Evolutionary conservation across 495 filamentous ascomycete genomes (phyloP).

Genomic region (Lasiosphaeria miniovina): DNA sequence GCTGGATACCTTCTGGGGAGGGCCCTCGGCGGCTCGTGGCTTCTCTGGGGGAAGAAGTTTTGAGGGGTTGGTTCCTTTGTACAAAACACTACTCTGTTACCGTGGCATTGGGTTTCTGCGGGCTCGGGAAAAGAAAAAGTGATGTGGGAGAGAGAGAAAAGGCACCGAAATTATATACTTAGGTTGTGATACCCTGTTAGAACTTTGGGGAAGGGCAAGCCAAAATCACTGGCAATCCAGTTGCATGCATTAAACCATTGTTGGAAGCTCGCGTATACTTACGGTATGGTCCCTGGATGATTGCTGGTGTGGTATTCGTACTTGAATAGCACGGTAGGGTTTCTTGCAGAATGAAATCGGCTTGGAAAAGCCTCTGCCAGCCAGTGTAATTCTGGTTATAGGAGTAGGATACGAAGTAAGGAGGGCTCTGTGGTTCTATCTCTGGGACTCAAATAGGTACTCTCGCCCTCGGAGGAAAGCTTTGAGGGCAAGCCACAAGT

Average conservation of each 20-base stretch:
- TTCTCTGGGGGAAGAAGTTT: slow-evolving; percentile 38
- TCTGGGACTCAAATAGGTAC: too few species aligned
- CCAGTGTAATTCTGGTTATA: too few species aligned
- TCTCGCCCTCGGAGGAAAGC: too few species aligned
- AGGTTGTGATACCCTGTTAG: slow-evolving; percentile 10
- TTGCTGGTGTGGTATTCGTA: too few species aligned
- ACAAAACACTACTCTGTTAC: background rate
- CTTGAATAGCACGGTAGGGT: too few species aligned
- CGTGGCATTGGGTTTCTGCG: slow-evolving; percentile 11
- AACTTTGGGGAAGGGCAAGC: background rate
- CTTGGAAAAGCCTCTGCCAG: too few species aligned
- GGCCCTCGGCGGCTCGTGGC: slow-evolving; percentile 36
- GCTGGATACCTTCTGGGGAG: slow-evolving; percentile 38
- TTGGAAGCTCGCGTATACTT: background rate
- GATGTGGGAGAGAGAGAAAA: background rate
- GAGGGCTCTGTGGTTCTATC: too few species aligned
- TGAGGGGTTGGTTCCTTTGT: slow-evolving; percentile 6
- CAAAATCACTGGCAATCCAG: background rate
- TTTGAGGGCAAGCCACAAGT: too few species aligned
- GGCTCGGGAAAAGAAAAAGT: slow-evolving; percentile 5
- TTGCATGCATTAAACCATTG: background rate
- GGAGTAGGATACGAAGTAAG: too few species aligned
- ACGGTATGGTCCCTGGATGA: too few species aligned
- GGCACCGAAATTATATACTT: too few species aligned
- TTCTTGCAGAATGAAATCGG: too few species aligned